phyloP scores from a whole-genome alignment of 306 rosid species.

The Citrullus mucosospermus region DNA sequence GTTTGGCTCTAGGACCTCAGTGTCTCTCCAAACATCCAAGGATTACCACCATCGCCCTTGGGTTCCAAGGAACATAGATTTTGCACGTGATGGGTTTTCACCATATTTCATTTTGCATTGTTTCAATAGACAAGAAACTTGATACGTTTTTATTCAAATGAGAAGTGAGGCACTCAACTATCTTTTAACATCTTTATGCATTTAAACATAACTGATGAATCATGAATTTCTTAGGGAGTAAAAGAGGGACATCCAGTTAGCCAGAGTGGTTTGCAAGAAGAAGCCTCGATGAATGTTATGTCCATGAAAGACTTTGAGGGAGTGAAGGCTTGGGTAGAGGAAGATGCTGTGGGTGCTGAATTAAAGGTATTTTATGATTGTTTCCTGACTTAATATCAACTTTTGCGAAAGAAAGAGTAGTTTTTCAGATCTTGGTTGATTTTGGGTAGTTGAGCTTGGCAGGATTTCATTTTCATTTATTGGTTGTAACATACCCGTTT shows the following conservation, averaged over 20 bases:
- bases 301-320: constrained; percentile 25
- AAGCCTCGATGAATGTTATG: constrained; percentile 14
- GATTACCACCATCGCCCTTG: background rate
- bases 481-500: background rate
- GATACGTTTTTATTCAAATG: background rate
- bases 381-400: background rate
- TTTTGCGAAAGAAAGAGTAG: background rate
- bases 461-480: background rate
- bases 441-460: background rate
- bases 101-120: background rate
- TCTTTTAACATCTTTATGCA: background rate
- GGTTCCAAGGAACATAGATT: background rate
- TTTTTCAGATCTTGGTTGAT: background rate
- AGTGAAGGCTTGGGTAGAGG: constrained; percentile 28
- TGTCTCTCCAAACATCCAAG: background rate
- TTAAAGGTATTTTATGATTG: constrained; percentile 24
- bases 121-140: background rate
- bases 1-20: background rate
- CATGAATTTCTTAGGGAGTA: constrained; percentile 27
- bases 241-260: constrained; percentile 14
- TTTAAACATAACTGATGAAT: background rate
- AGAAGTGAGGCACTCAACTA: background rate
- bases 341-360: constrained; percentile 33
- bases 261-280: constrained; percentile 20
- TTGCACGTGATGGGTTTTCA: background rate